A percentile compares a stretch with the other conserved stretches of the same genome.
These are phyloP conservation scores for Penicillium fuscoglaucum DNA, from an alignment of 2,329 filamentous ascomycete genomes.

Conservation along the genomic window DNA sequence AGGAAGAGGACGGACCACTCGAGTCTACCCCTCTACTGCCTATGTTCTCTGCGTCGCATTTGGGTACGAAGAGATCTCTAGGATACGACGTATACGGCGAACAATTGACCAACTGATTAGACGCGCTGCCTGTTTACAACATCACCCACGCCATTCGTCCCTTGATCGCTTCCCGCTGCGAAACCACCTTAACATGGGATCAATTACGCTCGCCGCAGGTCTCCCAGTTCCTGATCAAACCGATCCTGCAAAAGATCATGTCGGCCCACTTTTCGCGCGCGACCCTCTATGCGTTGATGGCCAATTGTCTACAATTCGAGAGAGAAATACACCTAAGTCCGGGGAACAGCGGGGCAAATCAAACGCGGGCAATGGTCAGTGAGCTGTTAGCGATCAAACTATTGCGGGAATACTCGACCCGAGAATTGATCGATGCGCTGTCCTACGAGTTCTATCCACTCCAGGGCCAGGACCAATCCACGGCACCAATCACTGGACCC, in stretches of 20 bases:
- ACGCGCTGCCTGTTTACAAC: conserved; percentile 83
- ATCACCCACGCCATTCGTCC: conserved; percentile 87
- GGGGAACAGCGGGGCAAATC: conserved; percentile 79
- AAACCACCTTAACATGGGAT: conserved; percentile 92
- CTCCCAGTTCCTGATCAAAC: conserved; percentile 92
- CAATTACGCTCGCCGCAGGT: conserved; percentile 94
- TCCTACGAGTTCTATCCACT: conserved; percentile 95
- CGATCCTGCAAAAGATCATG: conserved; percentile 87
- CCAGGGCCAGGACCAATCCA: conserved; percentile 67
- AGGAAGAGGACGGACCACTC: conserved; percentile 46
- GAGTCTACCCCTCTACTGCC: conserved; percentile 63
- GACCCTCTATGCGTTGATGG: conserved; percentile 85
- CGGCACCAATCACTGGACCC: conserved; percentile 36
- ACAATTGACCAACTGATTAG: conserved; percentile 46
- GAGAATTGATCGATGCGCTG: conserved; percentile 88
- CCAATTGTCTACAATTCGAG: conserved; percentile 88
- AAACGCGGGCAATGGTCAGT: conserved; percentile 82
- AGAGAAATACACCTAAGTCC: conserved; percentile 83
- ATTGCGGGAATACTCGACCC: conserved; percentile 82
- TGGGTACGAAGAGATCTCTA: conserved; percentile 55
- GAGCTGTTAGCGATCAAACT: conserved; percentile 88
- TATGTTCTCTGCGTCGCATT: conserved; percentile 75
- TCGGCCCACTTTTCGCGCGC: conserved; percentile 80
- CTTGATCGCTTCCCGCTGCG: conserved; percentile 78
- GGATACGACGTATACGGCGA: not conserved